Evolutionary conservation across 768 basidiomycete genomes (phyloP), one percentile per base, ranked within the genome.

Genomic region (Gloeostereum incarnatum): DNA sequence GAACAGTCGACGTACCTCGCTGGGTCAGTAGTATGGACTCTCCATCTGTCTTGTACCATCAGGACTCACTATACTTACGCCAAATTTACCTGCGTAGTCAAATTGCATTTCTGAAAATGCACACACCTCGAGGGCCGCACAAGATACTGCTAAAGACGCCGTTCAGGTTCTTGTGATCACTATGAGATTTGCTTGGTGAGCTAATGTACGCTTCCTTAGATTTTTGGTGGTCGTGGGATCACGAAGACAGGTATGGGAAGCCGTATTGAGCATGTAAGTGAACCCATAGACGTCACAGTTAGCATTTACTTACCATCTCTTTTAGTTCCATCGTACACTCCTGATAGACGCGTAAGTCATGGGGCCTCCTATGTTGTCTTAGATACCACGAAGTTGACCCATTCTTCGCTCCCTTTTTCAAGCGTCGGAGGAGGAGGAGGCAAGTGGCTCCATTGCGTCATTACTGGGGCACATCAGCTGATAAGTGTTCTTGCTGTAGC

Each of bases 191-290:
- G 8, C 22, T 2, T 26, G 24, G 16, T 36, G 19, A 6, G 8
- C 32, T n/a, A 9, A 31, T 16, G 21, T 5, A 56, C n/a, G 68
- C 30, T 18, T 1, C 69, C 73, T 4, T 63, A 82, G 66, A 73
- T 90, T 45, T 90, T 89, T 45, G 87, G 89, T 46, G 90, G 89
- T 6, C 74, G 90, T 39, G 89, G 84, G 34, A 75, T 92, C 42
- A 90, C 90, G 19, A 69, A 71, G 54, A 75, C 75, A 10, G 87
- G 88, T 21, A 78, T 78, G 75, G 79, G 79, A 23, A 61, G 53
- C 29, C 57, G 66, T 39, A 65, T 78, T 29, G 78, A 81, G 46
- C 76, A 78, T 39, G 68, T 68, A 37, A 39, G 66, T 58, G 6
- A 3, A 17, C 13, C 19, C 33, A 4, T 13, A 9, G 5, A 9